phyloP scores from a whole-genome alignment of 2,329 filamentous ascomycete genomes.

The Ophiosphaerella korrae region DNA sequence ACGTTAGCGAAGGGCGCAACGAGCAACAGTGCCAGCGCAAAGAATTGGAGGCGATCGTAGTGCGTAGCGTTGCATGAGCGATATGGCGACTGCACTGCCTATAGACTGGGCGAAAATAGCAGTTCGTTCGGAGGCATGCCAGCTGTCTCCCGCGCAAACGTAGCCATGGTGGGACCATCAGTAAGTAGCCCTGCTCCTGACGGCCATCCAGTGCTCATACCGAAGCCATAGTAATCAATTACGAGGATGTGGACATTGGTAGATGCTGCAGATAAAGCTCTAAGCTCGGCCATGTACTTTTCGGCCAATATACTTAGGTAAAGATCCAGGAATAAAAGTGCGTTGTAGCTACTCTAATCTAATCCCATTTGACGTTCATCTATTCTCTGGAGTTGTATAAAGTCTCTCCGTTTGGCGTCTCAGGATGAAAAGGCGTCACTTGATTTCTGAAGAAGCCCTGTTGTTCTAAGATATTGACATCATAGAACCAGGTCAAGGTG shows the following conservation, averaged over 20 bases:
- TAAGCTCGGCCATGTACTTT: too few species aligned
- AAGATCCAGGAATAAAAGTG: too few species aligned
- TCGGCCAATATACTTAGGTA: too few species aligned
- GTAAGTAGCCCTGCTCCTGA: slow-evolving; percentile 60
- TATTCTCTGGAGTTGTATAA: too few species aligned
- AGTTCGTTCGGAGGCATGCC: slow-evolving; percentile 61
- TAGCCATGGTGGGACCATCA: slow-evolving; percentile 59
- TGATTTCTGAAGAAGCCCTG: slow-evolving; percentile 58
- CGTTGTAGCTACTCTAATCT: too few species aligned
- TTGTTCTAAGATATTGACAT: slow-evolving; percentile 55
- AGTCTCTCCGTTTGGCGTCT: slow-evolving; percentile 47
- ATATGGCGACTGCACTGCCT: slow-evolving; percentile 59
- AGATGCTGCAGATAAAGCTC: slow-evolving; percentile 59
- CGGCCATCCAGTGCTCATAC: slow-evolving; percentile 58
- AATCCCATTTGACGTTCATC: too few species aligned
- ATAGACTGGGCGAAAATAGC: slow-evolving; percentile 65
- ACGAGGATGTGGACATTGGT: slow-evolving; percentile 62
- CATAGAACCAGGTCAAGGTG: slow-evolving; percentile 61
- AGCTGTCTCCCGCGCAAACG: slow-evolving; percentile 61
- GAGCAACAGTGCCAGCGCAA: too few species aligned
- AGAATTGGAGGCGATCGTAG: slow-evolving; percentile 50
- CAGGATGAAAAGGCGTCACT: slow-evolving; percentile 55
- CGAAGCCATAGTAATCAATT: slow-evolving; percentile 68
- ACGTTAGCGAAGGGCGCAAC: too few species aligned
- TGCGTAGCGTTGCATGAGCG: slow-evolving; percentile 53